Evolutionary conservation across 2,329 filamentous ascomycete genomes (phyloP), one percentile per base, ranked within the genome.

Genomic region (Cytospora paraplurivora): DNA sequence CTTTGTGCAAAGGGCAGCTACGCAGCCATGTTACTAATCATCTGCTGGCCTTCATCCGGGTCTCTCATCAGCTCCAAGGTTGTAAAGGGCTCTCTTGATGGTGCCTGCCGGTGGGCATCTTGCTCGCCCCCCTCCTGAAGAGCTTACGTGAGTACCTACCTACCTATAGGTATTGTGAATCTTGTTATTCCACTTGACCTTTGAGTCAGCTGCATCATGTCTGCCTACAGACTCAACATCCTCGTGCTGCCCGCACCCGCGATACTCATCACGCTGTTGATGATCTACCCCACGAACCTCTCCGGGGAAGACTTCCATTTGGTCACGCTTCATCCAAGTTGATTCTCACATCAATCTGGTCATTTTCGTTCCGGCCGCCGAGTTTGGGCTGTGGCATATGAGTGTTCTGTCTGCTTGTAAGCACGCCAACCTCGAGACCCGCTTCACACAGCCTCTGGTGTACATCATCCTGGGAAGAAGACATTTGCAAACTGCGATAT

Each of bases 181-280:
- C 27, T 27, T 27, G 56, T n/a, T 34, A 35, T 32, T 8, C 35
- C 10, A 51, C 17, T 55, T 32, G 37, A 15, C 34, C 50, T 61
- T n/a, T 51, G 19, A 51, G 59, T 61, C 59, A 61, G 59, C 59
- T 61, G 59, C 51, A n/a, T n/a, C 41, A 38, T 50, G 59, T 50
- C 61, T 66, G 64, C 64, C 64, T 66, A 57, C 62, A 62, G 57
- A 47, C 33, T 61, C 56, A 47, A 49, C 15, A 35, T 35, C 47
- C 64, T 63, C 53, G 47, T 64, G 64, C 55, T 57, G 50, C 38
- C n/a, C 10, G n/a, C 33, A 12, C 49, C n/a, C 10, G n/a, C 33
- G 15, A 32, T 8, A 13, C 35, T 56, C 49, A 53, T 64, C 49
- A 56, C 54, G 49, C 57, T 47, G 38, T 63, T 58, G 64, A 66